Evolutionary conservation across 1,284 basidiomycete species (phyloP).

Genomic region (Irpex sp.): DNA sequence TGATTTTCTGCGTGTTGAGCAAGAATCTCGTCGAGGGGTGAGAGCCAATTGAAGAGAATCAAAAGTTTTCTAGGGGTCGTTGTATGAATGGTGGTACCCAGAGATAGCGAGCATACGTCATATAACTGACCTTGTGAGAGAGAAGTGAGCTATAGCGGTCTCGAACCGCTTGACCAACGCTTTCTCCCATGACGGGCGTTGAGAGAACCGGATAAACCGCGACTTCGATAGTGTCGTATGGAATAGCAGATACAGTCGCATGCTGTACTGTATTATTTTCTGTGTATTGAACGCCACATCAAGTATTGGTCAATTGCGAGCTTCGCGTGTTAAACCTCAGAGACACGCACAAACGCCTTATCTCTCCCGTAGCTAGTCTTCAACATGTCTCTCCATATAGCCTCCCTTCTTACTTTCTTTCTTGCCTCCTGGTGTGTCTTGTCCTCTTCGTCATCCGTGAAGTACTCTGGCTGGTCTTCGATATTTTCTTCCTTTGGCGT

Average conservation of each 20-base stretch:
- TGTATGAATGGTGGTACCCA: too few relatives aligned
- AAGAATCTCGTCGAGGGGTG: slow-evolving; percentile 73
- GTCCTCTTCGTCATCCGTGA: slow-evolving; percentile 47
- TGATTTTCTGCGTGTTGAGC: slow-evolving; percentile 72
- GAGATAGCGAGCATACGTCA: too few relatives aligned
- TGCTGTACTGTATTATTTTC: slow-evolving; percentile 88
- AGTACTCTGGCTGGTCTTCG: slow-evolving; percentile 48
- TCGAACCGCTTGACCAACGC: slow-evolving; percentile 68
- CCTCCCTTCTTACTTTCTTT: slow-evolving; percentile 59
- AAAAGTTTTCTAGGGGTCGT: slow-evolving; percentile 68
- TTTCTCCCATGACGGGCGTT: slow-evolving; percentile 59
- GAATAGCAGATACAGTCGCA: slow-evolving; percentile 78
- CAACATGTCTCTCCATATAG: slow-evolving; percentile 83
- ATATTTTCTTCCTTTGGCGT: slow-evolving; percentile 46
- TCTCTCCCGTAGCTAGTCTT: slow-evolving; percentile 81
- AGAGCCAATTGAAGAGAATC: slow-evolving; percentile 85
- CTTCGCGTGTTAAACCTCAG: neutral
- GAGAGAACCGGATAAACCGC: slow-evolving; percentile 51
- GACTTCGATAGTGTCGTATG: slow-evolving; percentile 60
- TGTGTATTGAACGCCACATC: slow-evolving; percentile 33
- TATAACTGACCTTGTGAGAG: slow-evolving; percentile 68
- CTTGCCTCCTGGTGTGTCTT: slow-evolving; percentile 46
- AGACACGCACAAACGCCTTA: slow-evolving; percentile 78
- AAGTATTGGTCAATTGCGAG: neutral
- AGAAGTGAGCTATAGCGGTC: slow-evolving; percentile 71